Evolutionary conservation across 208 protist species (phyloP).

Genomic region (Tritrichomonas musculus): DNA sequence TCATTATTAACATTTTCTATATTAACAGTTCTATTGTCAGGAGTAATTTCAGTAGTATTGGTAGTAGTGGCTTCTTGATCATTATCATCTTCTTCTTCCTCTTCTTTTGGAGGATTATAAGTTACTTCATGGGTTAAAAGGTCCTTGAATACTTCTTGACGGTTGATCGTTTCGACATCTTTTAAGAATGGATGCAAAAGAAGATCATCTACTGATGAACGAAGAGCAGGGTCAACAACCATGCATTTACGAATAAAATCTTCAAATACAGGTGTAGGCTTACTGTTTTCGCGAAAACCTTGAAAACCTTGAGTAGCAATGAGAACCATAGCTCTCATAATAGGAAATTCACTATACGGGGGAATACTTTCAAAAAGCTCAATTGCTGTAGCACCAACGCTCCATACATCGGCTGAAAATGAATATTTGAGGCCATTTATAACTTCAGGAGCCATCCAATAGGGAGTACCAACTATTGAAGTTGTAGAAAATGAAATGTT

Average conservation of each 20-base stretch:
- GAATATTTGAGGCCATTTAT: slow-evolving; percentile 36
- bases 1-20: too few relatives aligned
- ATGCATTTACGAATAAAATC: background rate
- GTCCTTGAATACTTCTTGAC: background rate
- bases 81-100: too few relatives aligned
- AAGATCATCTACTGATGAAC: background rate
- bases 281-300: background rate
- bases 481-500: background rate
- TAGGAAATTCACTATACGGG: slow-evolving; percentile 37
- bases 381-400: slow-evolving; percentile 44
- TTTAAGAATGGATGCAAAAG: background rate
- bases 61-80: too few relatives aligned
- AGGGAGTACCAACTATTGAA: slow-evolving; percentile 37
- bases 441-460: slow-evolving; percentile 51
- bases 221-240: background rate
- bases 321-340: background rate
- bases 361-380: slow-evolving; percentile 42
- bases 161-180: background rate
- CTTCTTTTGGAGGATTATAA: too few relatives aligned
- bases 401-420: slow-evolving; percentile 45
- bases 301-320: background rate
- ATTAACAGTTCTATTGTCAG: too few relatives aligned
- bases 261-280: background rate
- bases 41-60: too few relatives aligned
- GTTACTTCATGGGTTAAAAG: background rate